A percentile compares a stretch with the other conserved stretches of the same genome.
These are phyloP conservation scores for Cicer yamashitae DNA, from an alignment of 306 rosid species.

Conservation along the genomic window DNA sequence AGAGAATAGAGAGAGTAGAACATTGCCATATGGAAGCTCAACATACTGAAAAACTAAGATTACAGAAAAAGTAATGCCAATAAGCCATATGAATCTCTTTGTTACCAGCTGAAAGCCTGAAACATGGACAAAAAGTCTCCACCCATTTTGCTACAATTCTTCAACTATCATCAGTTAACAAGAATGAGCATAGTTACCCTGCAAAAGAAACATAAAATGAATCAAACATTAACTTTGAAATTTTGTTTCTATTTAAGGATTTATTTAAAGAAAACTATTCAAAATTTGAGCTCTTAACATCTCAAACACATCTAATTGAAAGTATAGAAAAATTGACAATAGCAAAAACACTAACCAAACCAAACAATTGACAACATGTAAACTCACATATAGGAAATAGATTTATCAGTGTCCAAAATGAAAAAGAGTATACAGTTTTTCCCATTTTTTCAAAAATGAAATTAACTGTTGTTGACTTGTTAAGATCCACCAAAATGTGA, in stretches of 20 bases:
- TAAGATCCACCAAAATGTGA: slow-evolving; percentile 23
- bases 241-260: no score
- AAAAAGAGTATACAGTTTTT: no score
- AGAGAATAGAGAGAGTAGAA: slow-evolving; percentile 53
- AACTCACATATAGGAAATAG: no score
- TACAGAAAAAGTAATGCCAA: slow-evolving; percentile 57
- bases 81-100: slow-evolving; percentile 66
- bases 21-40: slow-evolving; percentile 61
- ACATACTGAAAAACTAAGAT: slow-evolving; percentile 61
- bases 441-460: no score
- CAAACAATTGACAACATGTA: no score
- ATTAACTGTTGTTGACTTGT: no score
- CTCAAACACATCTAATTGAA: slow-evolving; percentile 5
- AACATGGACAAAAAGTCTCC: slow-evolving; percentile 53
- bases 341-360: slow-evolving; percentile 11
- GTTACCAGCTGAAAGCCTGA: slow-evolving; percentile 49
- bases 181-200: slow-evolving; percentile 51
- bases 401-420: no score
- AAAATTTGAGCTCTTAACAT: not conserved
- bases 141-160: slow-evolving; percentile 56
- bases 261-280: not conserved
- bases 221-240: not conserved
- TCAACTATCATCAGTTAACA: slow-evolving; percentile 26
- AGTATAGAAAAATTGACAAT: not conserved
- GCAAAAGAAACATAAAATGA: slow-evolving; percentile 21